These are phyloP conservation scores for Lophiostoma macrostomum DNA, from an alignment of 495 filamentous ascomycete species.

Conservation along the genomic window DNA sequence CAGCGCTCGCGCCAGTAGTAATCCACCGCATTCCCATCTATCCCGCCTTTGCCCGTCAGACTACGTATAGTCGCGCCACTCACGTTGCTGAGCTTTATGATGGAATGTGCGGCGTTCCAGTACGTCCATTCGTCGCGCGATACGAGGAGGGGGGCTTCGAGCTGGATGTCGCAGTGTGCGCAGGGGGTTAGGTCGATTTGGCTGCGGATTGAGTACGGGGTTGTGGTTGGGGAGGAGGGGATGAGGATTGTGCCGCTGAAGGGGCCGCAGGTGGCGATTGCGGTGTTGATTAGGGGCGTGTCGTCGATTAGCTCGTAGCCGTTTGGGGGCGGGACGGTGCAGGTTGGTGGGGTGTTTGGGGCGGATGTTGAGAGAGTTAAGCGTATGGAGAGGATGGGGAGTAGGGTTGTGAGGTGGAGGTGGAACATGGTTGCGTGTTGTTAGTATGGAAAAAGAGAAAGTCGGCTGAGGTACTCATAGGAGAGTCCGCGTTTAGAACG, in stretches of 20 bases:
- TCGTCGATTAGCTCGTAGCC: constrained; percentile 21
- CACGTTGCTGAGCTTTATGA: constrained; percentile 4
- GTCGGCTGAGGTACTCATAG: too few species aligned
- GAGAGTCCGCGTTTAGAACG: too few species aligned
- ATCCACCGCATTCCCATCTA: constrained; percentile 12
- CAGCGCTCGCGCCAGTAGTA: not conserved
- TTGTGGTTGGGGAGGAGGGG: not conserved
- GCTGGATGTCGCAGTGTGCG: constrained; percentile 18
- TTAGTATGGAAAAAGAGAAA: not conserved
- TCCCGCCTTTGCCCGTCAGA: constrained; percentile 12
- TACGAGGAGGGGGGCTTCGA: constrained; percentile 11
- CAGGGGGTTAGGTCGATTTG: constrained; percentile 16
- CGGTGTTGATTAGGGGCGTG: constrained; percentile 12
- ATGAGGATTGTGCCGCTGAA: constrained; percentile 14
- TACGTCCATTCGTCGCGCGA: constrained; percentile 4
- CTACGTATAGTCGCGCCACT: constrained; percentile 7
- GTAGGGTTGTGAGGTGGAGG: not conserved
- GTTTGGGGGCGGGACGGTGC: not conserved
- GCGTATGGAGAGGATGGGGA: too few species aligned
- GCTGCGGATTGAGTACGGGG: constrained; percentile 4
- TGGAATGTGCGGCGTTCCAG: constrained; percentile 2
- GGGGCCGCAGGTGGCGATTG: constrained; percentile 9
- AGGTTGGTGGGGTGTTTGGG: too few species aligned
- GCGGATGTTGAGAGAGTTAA: too few species aligned
- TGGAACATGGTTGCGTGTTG: not conserved